Evolutionary conservation across 2,329 filamentous ascomycete genomes (phyloP), one percentile per base, ranked within the genome.

Genomic region (Aspergillus arachidicola): DNA sequence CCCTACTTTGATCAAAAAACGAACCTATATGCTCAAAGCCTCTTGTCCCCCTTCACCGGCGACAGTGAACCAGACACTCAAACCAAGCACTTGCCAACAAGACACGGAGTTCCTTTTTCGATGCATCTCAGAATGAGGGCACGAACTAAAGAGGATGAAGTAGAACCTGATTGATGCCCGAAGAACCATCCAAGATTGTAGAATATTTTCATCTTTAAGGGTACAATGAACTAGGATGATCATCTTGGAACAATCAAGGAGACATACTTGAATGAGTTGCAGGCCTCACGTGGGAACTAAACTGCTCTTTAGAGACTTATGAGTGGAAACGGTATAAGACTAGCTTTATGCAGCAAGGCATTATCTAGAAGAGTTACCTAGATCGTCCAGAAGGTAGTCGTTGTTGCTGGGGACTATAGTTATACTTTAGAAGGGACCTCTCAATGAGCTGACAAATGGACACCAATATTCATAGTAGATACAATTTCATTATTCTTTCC

Each of bases 301-400:
- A 21, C 6, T 26, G 4, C 21, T 23, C 55, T 14, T 26, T 26
- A 26, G 26, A 26, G 26, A 26, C 2, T 32, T 57, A 57, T 16
- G 7, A 21, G 10, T 45, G 38, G 55, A 21, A 28, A n/a, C 41
- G 14, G 55, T 30, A 57, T 30, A 6, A 46, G 19, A 26, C n/a
- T 9, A 3, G 21, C n/a, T 26, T 36, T 36, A 36, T 16, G 34
- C 43, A 57, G 16, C 10, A 19, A 28, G 19, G 21, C 19, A 2
- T 57, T 19, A 12, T 57, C 26, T 32, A n/a, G 26, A 57, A 32
- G 23, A 19, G n/a, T n/a, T 5, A 58, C n/a, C 11, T 36, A 14
- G 14, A 34, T n/a, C 1, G 59, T 57, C 12, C 32, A 62, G 32
- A 64, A 64, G 26, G 51, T 34, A 32, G 36, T 59, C 6, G 57